phyloP scores from a whole-genome alignment of 768 basidiomycete genomes.

The Pisolithus albus region DNA sequence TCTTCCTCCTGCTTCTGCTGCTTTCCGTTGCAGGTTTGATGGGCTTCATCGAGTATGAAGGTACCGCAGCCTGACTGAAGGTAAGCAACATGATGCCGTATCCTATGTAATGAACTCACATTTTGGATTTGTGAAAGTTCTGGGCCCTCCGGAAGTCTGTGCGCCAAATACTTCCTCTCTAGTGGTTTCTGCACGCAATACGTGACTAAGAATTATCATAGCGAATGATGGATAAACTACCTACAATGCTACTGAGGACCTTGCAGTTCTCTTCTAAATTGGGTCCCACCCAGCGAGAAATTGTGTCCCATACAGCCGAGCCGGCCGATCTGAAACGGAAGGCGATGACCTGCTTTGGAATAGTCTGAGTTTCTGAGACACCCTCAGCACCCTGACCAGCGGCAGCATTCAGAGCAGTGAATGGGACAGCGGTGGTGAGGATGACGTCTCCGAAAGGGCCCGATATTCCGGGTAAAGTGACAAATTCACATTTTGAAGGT shows the following conservation, averaged over 20 bases:
- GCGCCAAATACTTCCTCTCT: slow-evolving; percentile 47
- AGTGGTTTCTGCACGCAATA: slow-evolving; percentile 31
- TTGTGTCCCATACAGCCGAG: slow-evolving; percentile 47
- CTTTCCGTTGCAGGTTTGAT: slow-evolving; percentile 47
- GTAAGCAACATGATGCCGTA: background rate
- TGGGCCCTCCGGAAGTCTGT: slow-evolving; percentile 50
- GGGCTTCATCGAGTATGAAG: slow-evolving; percentile 47
- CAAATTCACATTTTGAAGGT: slow-evolving; percentile 43
- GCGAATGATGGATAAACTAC: background rate
- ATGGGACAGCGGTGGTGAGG: slow-evolving; percentile 42
- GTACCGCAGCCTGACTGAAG: slow-evolving; percentile 34
- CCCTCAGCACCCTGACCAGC: slow-evolving; percentile 9
- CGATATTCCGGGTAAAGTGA: slow-evolving; percentile 9
- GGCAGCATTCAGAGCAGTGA: slow-evolving; percentile 21
- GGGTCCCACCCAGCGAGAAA: slow-evolving; percentile 57
- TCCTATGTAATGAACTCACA: slow-evolving; percentile 31
- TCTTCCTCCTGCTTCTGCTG: slow-evolving; percentile 29
- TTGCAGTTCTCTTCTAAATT: slow-evolving; percentile 43
- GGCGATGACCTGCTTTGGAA: slow-evolving; percentile 30
- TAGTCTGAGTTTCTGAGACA: slow-evolving; percentile 3
- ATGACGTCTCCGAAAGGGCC: slow-evolving; percentile 27
- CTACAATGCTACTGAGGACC: slow-evolving; percentile 42
- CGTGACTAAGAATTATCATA: background rate
- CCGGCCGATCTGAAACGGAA: slow-evolving; percentile 46
- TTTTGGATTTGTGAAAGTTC: slow-evolving; percentile 53